phyloP scores from a whole-genome alignment of 208 protist species.

The Trichomonas tenax region DNA sequence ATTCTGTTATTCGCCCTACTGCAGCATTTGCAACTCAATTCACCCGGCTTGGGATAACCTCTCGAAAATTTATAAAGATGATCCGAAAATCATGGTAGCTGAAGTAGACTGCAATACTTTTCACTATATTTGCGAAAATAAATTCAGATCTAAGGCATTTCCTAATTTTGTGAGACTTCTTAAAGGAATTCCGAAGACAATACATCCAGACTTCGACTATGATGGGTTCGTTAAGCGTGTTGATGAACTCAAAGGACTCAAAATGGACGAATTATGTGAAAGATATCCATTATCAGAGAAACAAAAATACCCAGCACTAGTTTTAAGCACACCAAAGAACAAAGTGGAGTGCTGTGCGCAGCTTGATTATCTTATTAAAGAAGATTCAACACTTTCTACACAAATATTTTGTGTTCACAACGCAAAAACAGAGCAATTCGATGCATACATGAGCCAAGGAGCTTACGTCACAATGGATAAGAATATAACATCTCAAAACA shows the following conservation, averaged over 20 bases:
- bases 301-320: background rate
- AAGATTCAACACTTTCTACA: background rate
- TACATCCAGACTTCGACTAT: background rate
- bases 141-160: background rate
- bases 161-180: background rate
- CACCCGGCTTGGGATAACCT: background rate
- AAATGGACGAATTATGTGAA: background rate
- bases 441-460: background rate
- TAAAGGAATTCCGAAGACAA: background rate
- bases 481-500: background rate
- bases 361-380: background rate
- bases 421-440: background rate
- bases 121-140: background rate
- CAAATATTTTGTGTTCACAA: background rate
- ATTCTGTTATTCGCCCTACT: background rate
- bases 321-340: background rate
- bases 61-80: background rate
- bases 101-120: background rate
- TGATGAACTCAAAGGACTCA: background rate
- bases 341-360: background rate
- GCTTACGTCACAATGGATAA: background rate
- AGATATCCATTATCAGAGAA: background rate
- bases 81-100: background rate
- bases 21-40: background rate
- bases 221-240: background rate